phyloP scores from a whole-genome alignment of 148 eudicot species.

The Limonium bicolor region DNA sequence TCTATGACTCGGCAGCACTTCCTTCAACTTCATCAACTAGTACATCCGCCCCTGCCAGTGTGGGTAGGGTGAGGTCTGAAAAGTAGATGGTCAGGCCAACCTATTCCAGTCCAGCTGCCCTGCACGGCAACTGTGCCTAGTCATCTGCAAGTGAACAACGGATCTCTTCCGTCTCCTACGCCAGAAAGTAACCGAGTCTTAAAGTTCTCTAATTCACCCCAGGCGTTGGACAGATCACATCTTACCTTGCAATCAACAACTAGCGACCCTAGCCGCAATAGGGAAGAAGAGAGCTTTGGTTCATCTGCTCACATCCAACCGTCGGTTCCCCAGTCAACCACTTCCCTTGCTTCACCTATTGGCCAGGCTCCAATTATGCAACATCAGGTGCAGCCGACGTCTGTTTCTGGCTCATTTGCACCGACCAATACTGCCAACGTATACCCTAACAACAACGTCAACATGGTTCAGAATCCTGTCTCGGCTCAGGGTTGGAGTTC shows the following conservation, averaged over 20 bases:
- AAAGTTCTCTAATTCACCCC: conserved; percentile 12
- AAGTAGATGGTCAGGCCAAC: conserved; percentile 12
- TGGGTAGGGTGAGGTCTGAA: conserved; percentile 13
- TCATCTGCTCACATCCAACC: conserved; percentile 21
- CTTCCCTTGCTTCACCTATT: conserved; percentile 8
- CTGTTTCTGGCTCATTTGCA: conserved; percentile 1
- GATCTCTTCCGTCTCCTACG: conserved; percentile 31
- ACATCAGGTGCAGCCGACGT: neutral
- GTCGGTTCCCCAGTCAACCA: neutral
- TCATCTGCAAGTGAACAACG: conserved; percentile 16
- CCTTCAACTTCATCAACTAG: conserved; percentile 57
- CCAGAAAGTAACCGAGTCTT: conserved; percentile 10
- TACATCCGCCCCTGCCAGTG: conserved; percentile 21
- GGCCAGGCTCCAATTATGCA: conserved; percentile 8
- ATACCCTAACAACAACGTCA: conserved; percentile 11
- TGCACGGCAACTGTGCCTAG: conserved; percentile 1
- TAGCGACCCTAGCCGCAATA: conserved; percentile 12
- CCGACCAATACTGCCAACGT: conserved; percentile 6
- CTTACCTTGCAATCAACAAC: conserved; percentile 8
- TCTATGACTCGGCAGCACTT: conserved; percentile 29
- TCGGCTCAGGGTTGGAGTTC: conserved; percentile 32
- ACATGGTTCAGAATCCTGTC: conserved; percentile 17
- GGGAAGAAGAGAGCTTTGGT: conserved; percentile 14
- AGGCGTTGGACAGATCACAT: conserved; percentile 8
- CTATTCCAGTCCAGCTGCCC: conserved; percentile 11